Conservation (phyloP, 306 rosid species). For the Casuarina cunninghamiana region DNA sequence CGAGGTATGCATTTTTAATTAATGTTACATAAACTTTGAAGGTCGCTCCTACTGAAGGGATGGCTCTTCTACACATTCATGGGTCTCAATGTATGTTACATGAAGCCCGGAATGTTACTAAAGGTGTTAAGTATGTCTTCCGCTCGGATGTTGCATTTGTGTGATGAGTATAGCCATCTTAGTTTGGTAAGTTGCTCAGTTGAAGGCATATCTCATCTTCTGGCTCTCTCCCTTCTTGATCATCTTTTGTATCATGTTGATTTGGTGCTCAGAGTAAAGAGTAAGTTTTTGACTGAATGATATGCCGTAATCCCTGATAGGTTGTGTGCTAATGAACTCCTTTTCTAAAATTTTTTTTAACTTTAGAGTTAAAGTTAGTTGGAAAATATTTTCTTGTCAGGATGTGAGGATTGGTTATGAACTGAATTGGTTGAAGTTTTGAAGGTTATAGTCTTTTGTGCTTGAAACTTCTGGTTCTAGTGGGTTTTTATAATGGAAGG, state of each 20-base stretch:
- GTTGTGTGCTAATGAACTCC: background rate
- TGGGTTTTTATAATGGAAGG: too few species aligned
- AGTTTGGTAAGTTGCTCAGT: slow-evolving; percentile 28
- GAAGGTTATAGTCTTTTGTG: background rate
- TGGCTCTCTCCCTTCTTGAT: background rate
- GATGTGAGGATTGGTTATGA: background rate
- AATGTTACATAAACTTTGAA: slow-evolving; percentile 29
- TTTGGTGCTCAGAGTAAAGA: background rate
- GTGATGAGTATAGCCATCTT: slow-evolving; percentile 38
- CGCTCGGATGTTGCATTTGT: slow-evolving; percentile 85
- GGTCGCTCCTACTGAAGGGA: slow-evolving; percentile 90
- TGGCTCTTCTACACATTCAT: slow-evolving; percentile 89
- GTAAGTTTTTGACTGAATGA: slow-evolving; percentile 3
- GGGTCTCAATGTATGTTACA: slow-evolving; percentile 92
- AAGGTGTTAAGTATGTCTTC: slow-evolving; percentile 79
- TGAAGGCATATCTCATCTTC: slow-evolving; percentile 3
- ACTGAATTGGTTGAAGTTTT: background rate
- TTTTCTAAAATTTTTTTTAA: background rate
- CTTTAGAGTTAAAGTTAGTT: background rate
- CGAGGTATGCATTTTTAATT: slow-evolving; percentile 33
- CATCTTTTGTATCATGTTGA: slow-evolving; percentile 7
- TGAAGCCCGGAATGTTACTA: slow-evolving; percentile 82
- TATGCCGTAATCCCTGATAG: background rate
- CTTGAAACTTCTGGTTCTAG: too few species aligned
- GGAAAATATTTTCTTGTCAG: background rate